These are phyloP conservation scores for Ceratobasidium sp. DNA, from an alignment of 1,284 basidiomycete species.

Conservation along the genomic window DNA sequence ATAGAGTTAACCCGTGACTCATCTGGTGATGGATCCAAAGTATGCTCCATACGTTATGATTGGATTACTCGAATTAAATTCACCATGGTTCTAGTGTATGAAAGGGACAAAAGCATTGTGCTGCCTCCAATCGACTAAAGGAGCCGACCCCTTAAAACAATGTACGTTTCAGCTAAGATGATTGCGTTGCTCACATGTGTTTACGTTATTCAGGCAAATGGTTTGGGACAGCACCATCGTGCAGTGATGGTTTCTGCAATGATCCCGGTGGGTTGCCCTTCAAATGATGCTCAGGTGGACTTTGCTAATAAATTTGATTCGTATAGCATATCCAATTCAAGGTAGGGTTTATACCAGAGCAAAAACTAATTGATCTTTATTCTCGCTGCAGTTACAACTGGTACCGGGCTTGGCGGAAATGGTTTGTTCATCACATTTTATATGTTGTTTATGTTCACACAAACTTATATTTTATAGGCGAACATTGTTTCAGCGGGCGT, in stretches of 20 bases:
- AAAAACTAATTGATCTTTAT: neutral
- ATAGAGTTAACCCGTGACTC: neutral
- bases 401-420: neutral
- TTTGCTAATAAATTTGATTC: neutral
- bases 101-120: neutral
- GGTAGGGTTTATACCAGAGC: neutral
- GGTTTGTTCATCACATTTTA: neutral
- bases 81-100: neutral
- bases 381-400: neutral
- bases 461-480: too few relatives aligned
- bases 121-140: neutral
- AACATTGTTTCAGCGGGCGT: neutral
- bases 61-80: neutral
- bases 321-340: neutral
- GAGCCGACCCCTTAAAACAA: neutral
- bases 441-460: too few relatives aligned
- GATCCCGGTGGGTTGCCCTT: neutral
- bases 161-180: neutral
- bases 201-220: constrained; percentile 17
- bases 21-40: neutral
- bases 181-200: neutral
- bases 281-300: too few relatives aligned
- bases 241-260: neutral
- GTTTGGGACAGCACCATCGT: constrained; percentile 4
- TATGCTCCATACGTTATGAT: neutral